Evolutionary conservation across 2,329 filamentous ascomycete species (phyloP), one percentile per base, ranked within the genome.

Genomic region (Pseudogymnoascus sp.): DNA sequence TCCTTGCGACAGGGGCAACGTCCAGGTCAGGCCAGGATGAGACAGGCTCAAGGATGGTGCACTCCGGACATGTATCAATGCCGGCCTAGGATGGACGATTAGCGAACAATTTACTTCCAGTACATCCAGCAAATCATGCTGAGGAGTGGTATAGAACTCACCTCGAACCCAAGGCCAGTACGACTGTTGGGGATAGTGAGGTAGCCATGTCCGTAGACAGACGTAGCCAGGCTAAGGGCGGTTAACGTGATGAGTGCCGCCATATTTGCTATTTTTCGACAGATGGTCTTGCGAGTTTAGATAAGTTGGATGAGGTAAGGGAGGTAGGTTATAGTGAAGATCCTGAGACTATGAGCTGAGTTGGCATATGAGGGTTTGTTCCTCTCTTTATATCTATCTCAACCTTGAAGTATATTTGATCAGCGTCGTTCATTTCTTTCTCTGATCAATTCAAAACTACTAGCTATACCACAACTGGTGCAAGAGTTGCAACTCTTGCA

Each of bases 31-130:
- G 81, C 80, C 80, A 83, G 1, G 80, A 72, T 0, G 68, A 65
- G 2, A 83, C 81, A 0, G 81, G 81, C 65, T 83, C 81, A 1
- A 81, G 77, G 63, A 83, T 83, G 6, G 79, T 77, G 66, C 81
- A 83, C 69, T 83, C 81, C 0, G 81, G 81, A 67, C 81, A 83
- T 0, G 79, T 78, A 65, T 83, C 81, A 3, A 76, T 71, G 0
- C 78, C 78, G 28, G 78, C 74, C 80, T 82, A 64, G 4, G 11
- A 36, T 9, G 19, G 35, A 38, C 6, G 21, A 50, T 26, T 64
- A 36, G 61, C n/a, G 15, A 57, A 57, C 17, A 28, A 28, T 15
- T 15, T 10, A 62, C 26, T 53, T 50, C 33, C n/a, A 10, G 26
- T 26, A 31, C 7, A n/a, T 53, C 26, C n/a, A 57, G 26, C n/a